Evolutionary conservation across 495 filamentous ascomycete genomes (phyloP).

Genomic region (Penicillium maclennaniae): DNA sequence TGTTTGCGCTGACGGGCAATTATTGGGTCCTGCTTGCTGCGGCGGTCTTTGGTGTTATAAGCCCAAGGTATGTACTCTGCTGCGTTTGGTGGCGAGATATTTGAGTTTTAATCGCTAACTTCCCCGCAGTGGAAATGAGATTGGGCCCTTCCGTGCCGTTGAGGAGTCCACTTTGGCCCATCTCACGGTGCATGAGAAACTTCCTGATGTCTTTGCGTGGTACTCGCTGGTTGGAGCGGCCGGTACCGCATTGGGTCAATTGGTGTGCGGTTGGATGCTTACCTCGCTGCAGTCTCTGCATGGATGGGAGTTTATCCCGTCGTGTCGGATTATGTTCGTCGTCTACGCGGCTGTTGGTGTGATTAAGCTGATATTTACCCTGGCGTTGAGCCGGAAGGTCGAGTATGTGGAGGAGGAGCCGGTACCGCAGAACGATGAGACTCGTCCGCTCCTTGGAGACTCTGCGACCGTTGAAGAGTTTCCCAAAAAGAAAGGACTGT

Average conservation of each 20-base stretch:
- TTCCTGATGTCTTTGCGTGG: constrained; percentile 80
- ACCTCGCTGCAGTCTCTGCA: constrained; percentile 44
- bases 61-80: constrained; percentile 52
- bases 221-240: constrained; percentile 65
- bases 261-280: constrained; percentile 63
- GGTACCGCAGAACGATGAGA: constrained; percentile 29
- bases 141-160: constrained; percentile 79
- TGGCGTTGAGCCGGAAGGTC: constrained; percentile 55
- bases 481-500: constrained; percentile 23
- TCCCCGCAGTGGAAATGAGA: constrained; percentile 62
- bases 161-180: constrained; percentile 80
- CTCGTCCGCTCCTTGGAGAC: constrained; percentile 46
- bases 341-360: constrained; percentile 63
- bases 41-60: constrained; percentile 78
- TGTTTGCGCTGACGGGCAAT: constrained; percentile 64
- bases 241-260: constrained; percentile 61
- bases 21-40: constrained; percentile 73
- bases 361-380: constrained; percentile 60
- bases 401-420: constrained; percentile 47
- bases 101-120: constrained; percentile 2
- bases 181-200: constrained; percentile 54
- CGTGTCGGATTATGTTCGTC: constrained; percentile 69
- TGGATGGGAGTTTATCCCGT: constrained; percentile 52
- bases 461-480: constrained; percentile 6
- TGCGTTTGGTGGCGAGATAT: too few species aligned